Conservation (phyloP, 2,329 filamentous ascomycete species). For the Botryotinia calthae region DNA sequence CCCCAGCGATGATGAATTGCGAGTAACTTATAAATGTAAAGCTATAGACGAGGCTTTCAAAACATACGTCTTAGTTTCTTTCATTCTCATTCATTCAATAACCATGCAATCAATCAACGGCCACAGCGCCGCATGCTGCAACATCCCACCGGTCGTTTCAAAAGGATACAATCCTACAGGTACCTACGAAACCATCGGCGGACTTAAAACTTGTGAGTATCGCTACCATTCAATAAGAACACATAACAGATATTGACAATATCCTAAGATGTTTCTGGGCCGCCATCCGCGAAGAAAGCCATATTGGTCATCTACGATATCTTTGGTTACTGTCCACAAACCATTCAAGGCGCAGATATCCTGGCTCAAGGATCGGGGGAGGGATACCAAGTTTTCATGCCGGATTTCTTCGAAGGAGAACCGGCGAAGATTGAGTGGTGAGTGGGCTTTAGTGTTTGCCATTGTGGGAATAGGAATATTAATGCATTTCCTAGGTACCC, state of each 20-base stretch:
- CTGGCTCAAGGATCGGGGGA: constrained; percentile 46
- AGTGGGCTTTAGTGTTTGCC: constrained; percentile 6
- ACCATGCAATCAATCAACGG: constrained; percentile 37
- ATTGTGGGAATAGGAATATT: background rate
- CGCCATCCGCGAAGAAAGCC: constrained; percentile 51
- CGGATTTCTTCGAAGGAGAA: constrained; percentile 79
- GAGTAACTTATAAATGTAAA: background rate
- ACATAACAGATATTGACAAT: background rate
- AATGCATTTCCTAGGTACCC: constrained; percentile 19
- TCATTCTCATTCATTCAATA: background rate
- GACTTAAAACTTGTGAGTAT: constrained; percentile 50
- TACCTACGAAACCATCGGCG: constrained; percentile 53
- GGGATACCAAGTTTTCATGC: constrained; percentile 80
- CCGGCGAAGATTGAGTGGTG: constrained; percentile 49
- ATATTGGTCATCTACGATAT: constrained; percentile 62
- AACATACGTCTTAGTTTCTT: background rate
- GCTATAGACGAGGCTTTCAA: background rate
- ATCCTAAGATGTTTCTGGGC: constrained; percentile 44
- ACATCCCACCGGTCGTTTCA: constrained; percentile 54
- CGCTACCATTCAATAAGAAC: background rate
- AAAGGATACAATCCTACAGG: constrained; percentile 55
- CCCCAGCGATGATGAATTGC: background rate
- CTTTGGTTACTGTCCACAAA: constrained; percentile 69
- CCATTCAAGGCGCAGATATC: constrained; percentile 67
- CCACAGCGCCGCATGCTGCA: constrained; percentile 56